Percentiles rank a stretch among this genome's conserved stretches.
These are phyloP conservation scores for Echites panduratus DNA, from an alignment of 257 asterid genomes.

Conservation along the genomic window DNA sequence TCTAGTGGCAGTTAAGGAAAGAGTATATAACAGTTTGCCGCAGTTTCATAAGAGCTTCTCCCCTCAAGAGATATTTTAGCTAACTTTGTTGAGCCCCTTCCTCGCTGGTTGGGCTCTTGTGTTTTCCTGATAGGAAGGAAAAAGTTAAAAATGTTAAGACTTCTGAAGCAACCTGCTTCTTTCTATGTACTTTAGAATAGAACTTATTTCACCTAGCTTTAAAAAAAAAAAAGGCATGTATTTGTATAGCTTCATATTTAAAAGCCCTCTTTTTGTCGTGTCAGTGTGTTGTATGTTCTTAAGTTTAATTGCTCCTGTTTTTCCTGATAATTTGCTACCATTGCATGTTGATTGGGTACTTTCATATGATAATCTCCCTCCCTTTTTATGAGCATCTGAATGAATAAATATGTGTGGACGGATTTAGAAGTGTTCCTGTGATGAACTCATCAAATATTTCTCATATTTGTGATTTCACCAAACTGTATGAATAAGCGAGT, in stretches of 20 bases:
- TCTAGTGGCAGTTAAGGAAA: slow-evolving; percentile 16
- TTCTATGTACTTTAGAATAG: slow-evolving; percentile 38
- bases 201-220: slow-evolving; percentile 18
- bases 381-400: background rate
- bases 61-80: slow-evolving; percentile 24
- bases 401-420: background rate
- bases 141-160: slow-evolving; percentile 15
- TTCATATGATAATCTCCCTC: background rate
- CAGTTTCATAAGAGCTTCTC: slow-evolving; percentile 10
- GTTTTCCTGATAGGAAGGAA: slow-evolving; percentile 17
- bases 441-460: background rate
- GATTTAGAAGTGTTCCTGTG: background rate
- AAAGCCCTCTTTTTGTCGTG: background rate
- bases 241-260: slow-evolving; percentile 27
- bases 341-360: background rate
- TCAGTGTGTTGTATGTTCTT: background rate
- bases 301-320: background rate
- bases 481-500: background rate
- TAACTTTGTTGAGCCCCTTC: slow-evolving; percentile 14
- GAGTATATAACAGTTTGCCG: slow-evolving; percentile 17
- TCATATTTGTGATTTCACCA: background rate
- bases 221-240: slow-evolving; percentile 17
- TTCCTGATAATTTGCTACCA: background rate
- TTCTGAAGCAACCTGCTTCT: slow-evolving; percentile 22
- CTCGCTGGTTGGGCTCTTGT: slow-evolving; percentile 19